Evolutionary conservation across 805 yeast genomes (phyloP), one percentile per base, ranked within the genome.

Genomic region (Isabelozyma rhagii): DNA sequence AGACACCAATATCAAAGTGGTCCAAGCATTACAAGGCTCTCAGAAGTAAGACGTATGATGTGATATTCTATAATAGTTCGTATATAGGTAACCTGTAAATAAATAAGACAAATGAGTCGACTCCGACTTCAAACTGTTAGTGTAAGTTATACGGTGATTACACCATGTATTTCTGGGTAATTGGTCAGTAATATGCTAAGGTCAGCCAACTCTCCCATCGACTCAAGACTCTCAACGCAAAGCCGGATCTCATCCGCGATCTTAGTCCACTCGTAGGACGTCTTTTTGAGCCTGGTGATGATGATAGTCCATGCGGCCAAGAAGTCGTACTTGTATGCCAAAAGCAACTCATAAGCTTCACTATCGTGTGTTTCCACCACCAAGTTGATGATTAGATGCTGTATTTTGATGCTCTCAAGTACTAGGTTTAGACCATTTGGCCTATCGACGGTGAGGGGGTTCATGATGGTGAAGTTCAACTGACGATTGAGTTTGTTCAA

Each of bases 1-100:
- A 58, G 97, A 92, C 66, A 87, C 96, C 39, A 92, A 91, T 67
- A 85, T 88, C 64, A 81, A 84, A 70, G 85, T 92, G 46, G 96
- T 92, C 15, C 84, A 87, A 53, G 67, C 74, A 2, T 67, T 73
- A 53, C 77, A 73, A 58, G 70, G 66, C 17, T 54, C 61, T 47
- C 70, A 64, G 51, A 62, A 53, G 47, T 64, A 56, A 31, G n/a
- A 10, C 8, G 36, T 8, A 31, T 34, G 14, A 17, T 8, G 38
- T 15, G 13, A n/a, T 27, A 15, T 13, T 39, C 6, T 39, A 38
- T 38, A n/a, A n/a, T 31, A 31, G 36, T 31, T 13, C 36, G 36
- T 31, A 31, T 31, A 31, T 31, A 31, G 36, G 10, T 31, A 31
- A 31, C 36, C 36, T 31, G 36, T 31, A 31, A 31, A 31, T 31